Base-by-base conservation (phyloP, 2,329 filamentous ascomycete species). In the Cryoendolithus antarcticus region DNA sequence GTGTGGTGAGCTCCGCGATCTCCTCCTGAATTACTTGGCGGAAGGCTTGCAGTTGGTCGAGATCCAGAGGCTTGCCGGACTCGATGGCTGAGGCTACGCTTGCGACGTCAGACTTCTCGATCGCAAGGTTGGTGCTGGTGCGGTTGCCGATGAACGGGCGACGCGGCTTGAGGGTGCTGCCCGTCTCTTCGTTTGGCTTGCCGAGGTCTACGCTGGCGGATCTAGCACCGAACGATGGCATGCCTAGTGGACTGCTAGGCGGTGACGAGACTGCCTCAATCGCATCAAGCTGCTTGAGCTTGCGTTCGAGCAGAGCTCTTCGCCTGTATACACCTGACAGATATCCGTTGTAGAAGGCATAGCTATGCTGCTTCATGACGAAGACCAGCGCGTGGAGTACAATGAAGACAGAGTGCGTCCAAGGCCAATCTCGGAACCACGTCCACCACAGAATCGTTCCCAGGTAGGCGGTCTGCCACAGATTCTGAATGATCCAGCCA, bases 311-410 rank as follows among this genome's bases (percentile, higher is more conserved):
- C n/a, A 65, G 51, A 15, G 52, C 53, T 34, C 56, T 55, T 10
- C 67, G 60, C 42, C 72, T 69, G 51, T 77, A 74, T 72, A 85
- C 37, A 80, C 62, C 60, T 3, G 58, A 59, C 1, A 61, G 49
- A 45, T 86, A 73, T 5, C 83, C 82, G 50, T 86, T 88, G 59
- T 85, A 86, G 48, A 84, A 85, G 4, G 79, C 71, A 52, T 84
- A 86, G 11, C 77, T 81, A 55, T 86, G 83, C 59, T 86, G 81
- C 63, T 89, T 89, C 83, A 88, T 88, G 15, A 88, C 56, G 69
- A 86, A 80, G 3, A 82, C 74, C 40, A 88, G 62, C 9, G 76
- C 76, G 53, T 88, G 82, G 11, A 88, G 63, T 7, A 83, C 76
- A 37, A 84, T 82, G 57, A 82, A 86, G 11, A 86, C 78, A 2